Evolutionary conservation across 495 filamentous ascomycete species (phyloP).

Genomic region (Talaromyces trachyspermus): DNA sequence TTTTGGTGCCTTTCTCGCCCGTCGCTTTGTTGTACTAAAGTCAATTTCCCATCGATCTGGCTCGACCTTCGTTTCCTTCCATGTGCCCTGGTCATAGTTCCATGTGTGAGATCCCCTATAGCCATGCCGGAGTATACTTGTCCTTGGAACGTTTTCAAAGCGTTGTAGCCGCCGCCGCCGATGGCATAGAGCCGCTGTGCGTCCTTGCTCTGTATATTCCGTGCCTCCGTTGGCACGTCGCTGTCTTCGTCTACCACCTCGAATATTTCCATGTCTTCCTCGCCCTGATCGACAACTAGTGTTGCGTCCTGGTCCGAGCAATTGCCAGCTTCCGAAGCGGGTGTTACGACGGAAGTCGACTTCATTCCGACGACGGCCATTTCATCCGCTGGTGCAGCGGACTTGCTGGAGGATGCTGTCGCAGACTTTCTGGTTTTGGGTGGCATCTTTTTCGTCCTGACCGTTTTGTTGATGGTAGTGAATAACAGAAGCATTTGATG

Average conservation of each 20-base stretch:
- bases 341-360: not conserved
- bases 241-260: not conserved
- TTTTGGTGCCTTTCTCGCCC: slow-evolving; percentile 20
- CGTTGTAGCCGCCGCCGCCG: slow-evolving; percentile 18
- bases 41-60: slow-evolving; percentile 29
- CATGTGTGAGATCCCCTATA: slow-evolving; percentile 27
- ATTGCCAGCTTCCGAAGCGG: not conserved
- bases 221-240: too few relatives aligned
- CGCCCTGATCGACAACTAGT: not conserved
- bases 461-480: not conserved
- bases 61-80: slow-evolving; percentile 30
- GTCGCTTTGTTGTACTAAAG: slow-evolving; percentile 24
- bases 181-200: not conserved
- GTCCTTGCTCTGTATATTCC: not conserved
- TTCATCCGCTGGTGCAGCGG: not conserved
- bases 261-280: not conserved
- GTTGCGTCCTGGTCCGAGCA: not conserved
- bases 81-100: slow-evolving; percentile 24
- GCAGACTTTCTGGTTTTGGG: not conserved
- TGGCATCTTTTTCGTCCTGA: not conserved
- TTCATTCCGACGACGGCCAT: not conserved
- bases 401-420: not conserved
- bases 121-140: slow-evolving; percentile 29
- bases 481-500: too few relatives aligned
- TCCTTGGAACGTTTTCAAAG: slow-evolving; percentile 21